Conservation (phyloP, 805 yeast species). For the Candida quercuum region DNA sequence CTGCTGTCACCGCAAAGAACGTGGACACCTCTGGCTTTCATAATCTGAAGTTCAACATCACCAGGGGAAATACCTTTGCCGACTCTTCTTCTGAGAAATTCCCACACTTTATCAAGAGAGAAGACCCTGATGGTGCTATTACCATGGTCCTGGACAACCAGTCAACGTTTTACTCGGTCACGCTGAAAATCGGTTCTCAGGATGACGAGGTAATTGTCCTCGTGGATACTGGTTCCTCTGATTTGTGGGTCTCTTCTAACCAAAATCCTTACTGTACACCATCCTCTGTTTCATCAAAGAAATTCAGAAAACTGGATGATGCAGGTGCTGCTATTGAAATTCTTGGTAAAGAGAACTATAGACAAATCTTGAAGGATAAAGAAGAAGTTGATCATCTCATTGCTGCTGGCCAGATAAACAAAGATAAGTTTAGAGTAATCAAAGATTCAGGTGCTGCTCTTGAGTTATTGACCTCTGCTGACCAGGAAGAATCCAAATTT, state of each 20-base stretch:
- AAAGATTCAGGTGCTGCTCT: slow-evolving; percentile 4
- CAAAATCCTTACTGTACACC: slow-evolving; percentile 41
- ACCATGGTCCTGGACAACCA: slow-evolving; percentile 33
- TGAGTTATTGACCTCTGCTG: not conserved
- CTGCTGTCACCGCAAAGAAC: slow-evolving; percentile 1
- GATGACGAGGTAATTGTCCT: slow-evolving; percentile 48
- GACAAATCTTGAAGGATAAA: not conserved
- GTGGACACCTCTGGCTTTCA: slow-evolving; percentile 1
- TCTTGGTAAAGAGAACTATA: slow-evolving; percentile 2
- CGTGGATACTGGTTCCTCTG: slow-evolving; percentile 76
- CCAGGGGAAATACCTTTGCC: slow-evolving; percentile 3
- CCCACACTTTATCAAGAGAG: slow-evolving; percentile 18
- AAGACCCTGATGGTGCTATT: slow-evolving; percentile 23
- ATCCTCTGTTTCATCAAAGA: slow-evolving; percentile 4
- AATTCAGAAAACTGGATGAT: slow-evolving; percentile 13
- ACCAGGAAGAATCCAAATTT: not conserved
- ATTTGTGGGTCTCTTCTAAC: slow-evolving; percentile 56
- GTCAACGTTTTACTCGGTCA: slow-evolving; percentile 39
- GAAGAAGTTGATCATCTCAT: too few relatives aligned
- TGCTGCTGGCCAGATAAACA: not conserved
- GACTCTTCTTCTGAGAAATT: not conserved
- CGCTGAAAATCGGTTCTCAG: slow-evolving; percentile 50
- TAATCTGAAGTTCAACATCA: slow-evolving; percentile 1
- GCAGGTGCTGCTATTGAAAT: not conserved
- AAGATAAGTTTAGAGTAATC: slow-evolving; percentile 2